Conservation (phyloP, 1,284 basidiomycete genomes). For the Pisolithus thermaeus region DNA sequence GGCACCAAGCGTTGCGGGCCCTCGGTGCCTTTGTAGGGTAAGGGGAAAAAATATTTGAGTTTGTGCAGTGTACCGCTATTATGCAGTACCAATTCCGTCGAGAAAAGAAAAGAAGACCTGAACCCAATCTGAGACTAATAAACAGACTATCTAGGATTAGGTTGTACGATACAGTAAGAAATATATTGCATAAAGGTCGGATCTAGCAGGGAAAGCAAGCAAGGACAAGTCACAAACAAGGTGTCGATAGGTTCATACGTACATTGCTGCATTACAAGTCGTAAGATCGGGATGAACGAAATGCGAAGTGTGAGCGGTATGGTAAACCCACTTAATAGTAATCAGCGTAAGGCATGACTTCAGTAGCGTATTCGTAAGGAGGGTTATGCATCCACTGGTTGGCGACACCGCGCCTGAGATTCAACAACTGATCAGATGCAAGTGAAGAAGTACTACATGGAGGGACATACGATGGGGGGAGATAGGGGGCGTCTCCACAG, state of each 20-base stretch:
- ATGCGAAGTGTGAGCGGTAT: not conserved
- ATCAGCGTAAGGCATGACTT: not conserved
- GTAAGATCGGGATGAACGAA: not conserved
- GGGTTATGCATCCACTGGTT: not conserved
- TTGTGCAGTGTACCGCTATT: too few species aligned
- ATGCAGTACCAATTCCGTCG: too few species aligned
- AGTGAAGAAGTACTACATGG: not conserved
- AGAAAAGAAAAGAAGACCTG: not conserved
- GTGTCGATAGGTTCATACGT: not conserved
- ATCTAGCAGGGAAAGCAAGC: not conserved
- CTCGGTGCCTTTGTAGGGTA: too few species aligned
- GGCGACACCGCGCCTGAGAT: not conserved
- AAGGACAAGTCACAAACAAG: not conserved
- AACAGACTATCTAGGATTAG: not conserved
- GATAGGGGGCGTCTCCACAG: not conserved
- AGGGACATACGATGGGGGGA: not conserved
- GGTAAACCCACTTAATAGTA: not conserved
- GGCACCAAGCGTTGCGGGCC: too few species aligned
- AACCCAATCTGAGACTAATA: not conserved
- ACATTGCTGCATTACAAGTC: not conserved
- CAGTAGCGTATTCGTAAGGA: not conserved
- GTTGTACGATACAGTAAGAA: not conserved
- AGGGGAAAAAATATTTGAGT: too few species aligned
- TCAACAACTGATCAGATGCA: not conserved
- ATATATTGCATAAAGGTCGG: too few species aligned